Conservation (phyloP, 2,329 filamentous ascomycete genomes). For the Sarocladium brachiariae region DNA sequence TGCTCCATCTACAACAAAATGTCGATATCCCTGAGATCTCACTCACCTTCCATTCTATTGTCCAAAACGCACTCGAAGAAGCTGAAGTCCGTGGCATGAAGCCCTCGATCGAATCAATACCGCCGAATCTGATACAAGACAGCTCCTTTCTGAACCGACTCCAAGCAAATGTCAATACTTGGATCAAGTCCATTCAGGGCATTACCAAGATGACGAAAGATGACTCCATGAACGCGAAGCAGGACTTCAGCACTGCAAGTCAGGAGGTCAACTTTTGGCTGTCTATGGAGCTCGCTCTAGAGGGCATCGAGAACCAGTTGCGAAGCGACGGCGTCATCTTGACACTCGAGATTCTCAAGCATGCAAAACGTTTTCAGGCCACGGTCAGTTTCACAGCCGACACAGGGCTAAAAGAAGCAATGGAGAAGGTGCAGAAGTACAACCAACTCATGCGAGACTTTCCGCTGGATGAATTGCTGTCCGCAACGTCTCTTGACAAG, state of each 20-base stretch:
- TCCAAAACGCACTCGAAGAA: constrained; percentile 78
- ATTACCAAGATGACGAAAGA: constrained; percentile 94
- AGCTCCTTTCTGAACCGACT: constrained; percentile 90
- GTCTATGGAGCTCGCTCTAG: constrained; percentile 89
- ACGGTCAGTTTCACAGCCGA: constrained; percentile 96
- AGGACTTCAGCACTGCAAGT: constrained; percentile 63
- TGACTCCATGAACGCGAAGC: constrained; percentile 52
- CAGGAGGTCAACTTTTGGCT: constrained; percentile 99
- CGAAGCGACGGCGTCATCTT: constrained; percentile 81
- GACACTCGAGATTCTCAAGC: constrained; percentile 90
- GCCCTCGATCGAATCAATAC: constrained; percentile 73
- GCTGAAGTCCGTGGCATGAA: constrained; percentile 60
- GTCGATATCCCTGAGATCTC: constrained; percentile 93
- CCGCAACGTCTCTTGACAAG: constrained; percentile 82
- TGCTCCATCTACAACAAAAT: constrained; percentile 92
- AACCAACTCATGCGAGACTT: constrained; percentile 99
- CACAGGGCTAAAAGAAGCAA: constrained; percentile 91
- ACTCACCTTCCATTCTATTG: constrained; percentile 78
- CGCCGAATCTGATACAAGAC: constrained; percentile 69
- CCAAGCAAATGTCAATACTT: constrained; percentile 88
- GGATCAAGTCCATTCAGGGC: constrained; percentile 97
- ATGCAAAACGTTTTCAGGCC: constrained; percentile 96
- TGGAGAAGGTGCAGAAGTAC: constrained; percentile 95
- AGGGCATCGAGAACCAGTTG: constrained; percentile 85
- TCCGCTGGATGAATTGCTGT: constrained; percentile 87